Base-by-base conservation (phyloP, 768 basidiomycete species). In the Crepidotus variabilis region DNA sequence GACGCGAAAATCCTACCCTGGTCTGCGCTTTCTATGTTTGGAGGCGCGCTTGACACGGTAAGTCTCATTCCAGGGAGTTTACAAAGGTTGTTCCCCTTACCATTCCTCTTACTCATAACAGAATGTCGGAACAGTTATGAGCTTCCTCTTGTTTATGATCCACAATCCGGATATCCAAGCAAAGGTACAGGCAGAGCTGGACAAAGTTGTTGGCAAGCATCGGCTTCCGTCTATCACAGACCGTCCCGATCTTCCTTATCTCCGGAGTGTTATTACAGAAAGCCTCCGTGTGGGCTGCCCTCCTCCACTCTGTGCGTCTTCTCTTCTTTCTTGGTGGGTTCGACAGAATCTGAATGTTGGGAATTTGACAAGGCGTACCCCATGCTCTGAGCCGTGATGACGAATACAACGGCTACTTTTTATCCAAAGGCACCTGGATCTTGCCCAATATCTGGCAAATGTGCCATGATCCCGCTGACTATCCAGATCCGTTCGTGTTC, bases 391-490 rank as follows among this genome's bases (percentile, higher is more conserved):
- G 50, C 18, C 52, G 63, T n/a, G 63, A 64, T 35, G 64, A 67
- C 50, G 57, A 57, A 5, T 67, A 65, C 23, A 57, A 67, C 32
- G 66, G 64, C 7, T 63, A 64, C 46, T 61, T 60, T 16, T 58
- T 65, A 24, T 60, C 63, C 0, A 79, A 84, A 59, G 81, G 81
- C 21, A 69, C 81, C 2, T 66, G 81, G 35, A 69, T 82, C 7
- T 69, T 82, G 46, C 70, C 75, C 8, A 84, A 84, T 52, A 71
- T 81, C 55, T 79, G 78, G 79, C 79, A 58, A 49, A 65, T 87
- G 54, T 72, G 78, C 13, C 81, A 82, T 60, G 84, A 87, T 62
- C 74, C 80, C 18, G 70, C 72, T 52, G 73, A 69, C 21, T 87
- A 87, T 65, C 60, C 72, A 20, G 70, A 81, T 32, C 85, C 86